Evolutionary conservation across 352 stramenopile species (phyloP).

Genomic region (Globisporangium nagaii): DNA sequence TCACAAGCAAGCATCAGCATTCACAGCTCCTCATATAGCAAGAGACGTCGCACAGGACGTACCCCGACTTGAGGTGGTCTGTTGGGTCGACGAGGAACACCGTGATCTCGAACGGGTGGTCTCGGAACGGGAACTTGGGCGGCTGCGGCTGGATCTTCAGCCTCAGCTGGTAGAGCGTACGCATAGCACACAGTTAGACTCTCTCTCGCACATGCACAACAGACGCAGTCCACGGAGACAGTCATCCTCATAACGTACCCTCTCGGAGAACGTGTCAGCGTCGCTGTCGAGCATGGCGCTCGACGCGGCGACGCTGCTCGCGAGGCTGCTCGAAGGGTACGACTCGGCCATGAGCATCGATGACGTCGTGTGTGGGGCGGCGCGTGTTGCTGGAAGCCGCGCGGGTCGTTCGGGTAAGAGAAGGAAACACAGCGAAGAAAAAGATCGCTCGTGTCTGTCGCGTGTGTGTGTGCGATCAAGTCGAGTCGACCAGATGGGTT

Average conservation of each 20-base stretch:
- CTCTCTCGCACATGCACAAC: too few relatives aligned
- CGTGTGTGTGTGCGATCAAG: too few relatives aligned
- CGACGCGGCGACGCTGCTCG: conserved; percentile 8
- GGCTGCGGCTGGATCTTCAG: conserved; percentile 83
- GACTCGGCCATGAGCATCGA: conserved; percentile 62
- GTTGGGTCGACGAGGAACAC: conserved; percentile 83
- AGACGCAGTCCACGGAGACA: too few relatives aligned
- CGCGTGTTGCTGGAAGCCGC: conserved; percentile 1
- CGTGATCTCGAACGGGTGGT: conserved; percentile 82
- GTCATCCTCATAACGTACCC: too few relatives aligned
- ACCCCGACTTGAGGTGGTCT: conserved; percentile 77
- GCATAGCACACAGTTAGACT: not conserved
- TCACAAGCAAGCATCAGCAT: too few relatives aligned
- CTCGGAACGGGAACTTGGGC: conserved; percentile 82
- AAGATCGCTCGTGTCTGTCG: not conserved
- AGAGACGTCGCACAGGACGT: conserved; percentile 6
- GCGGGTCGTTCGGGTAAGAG: not conserved
- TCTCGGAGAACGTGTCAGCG: conserved; percentile 48
- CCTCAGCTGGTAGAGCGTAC: conserved; percentile 29
- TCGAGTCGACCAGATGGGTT: too few relatives aligned
- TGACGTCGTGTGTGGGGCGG: conserved; percentile 8
- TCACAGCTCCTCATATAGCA: too few relatives aligned
- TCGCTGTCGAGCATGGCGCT: conserved; percentile 37
- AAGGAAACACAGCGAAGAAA: too few relatives aligned
- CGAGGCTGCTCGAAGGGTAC: conserved; percentile 25